These are phyloP conservation scores for Aphanomyces cochlioides DNA, from an alignment of 352 stramenopile species.

Conservation along the genomic window DNA sequence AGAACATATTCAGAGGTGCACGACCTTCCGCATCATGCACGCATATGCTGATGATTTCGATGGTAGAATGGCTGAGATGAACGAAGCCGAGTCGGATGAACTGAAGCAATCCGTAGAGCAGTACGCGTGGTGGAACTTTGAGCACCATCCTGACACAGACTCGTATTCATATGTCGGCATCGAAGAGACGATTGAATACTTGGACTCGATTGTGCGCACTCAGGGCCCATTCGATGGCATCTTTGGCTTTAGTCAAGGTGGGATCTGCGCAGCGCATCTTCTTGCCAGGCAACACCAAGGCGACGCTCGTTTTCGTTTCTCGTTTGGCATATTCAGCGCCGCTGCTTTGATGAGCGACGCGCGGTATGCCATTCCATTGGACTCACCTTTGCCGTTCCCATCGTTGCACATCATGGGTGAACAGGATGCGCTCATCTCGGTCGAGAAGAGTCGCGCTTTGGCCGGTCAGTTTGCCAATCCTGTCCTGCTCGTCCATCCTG, in stretches of 20 bases:
- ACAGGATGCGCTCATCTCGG: conserved; percentile 64
- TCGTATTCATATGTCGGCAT: conserved; percentile 45
- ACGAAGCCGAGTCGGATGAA: conserved; percentile 34
- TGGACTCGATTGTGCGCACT: conserved; percentile 53
- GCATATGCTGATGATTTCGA: neutral
- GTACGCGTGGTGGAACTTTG: conserved; percentile 73
- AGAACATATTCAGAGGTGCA: conserved; percentile 47
- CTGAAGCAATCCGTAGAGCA: conserved; percentile 43
- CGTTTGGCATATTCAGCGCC: conserved; percentile 72
- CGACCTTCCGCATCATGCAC: neutral
- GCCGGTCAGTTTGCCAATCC: conserved; percentile 53
- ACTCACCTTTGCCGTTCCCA: conserved; percentile 51
- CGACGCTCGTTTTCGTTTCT: conserved; percentile 55
- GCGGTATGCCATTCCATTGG: conserved; percentile 36
- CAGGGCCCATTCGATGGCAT: conserved; percentile 83
- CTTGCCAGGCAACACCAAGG: conserved; percentile 60
- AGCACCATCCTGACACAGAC: conserved; percentile 42
- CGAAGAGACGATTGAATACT: conserved; percentile 63
- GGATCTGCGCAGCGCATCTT: conserved; percentile 60
- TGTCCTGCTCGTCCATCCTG: conserved; percentile 53
- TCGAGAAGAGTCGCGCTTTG: conserved; percentile 54
- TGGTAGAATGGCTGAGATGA: conserved; percentile 27
- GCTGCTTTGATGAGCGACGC: conserved; percentile 49
- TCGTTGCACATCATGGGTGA: conserved; percentile 80
- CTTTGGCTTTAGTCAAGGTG: conserved; percentile 82